Evolutionary conservation across 2,329 filamentous ascomycete genomes (phyloP), one percentile per base, ranked within the genome.

Genomic region (Colletotrichum siamense): DNA sequence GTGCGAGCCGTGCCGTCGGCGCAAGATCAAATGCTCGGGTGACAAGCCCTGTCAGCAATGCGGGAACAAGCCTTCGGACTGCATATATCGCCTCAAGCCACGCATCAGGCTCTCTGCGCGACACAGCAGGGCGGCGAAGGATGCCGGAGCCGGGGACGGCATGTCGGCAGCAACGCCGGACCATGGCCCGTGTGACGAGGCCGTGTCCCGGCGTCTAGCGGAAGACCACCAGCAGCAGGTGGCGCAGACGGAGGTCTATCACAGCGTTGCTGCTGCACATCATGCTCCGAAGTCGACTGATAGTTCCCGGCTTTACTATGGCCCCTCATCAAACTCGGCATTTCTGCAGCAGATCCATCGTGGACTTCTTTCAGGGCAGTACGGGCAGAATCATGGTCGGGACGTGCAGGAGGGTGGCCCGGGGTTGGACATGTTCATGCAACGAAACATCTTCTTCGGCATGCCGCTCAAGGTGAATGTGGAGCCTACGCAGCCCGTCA

Each of bases 111-210:
- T 71, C n/a, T 63, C 74, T 8, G 63, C 59, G 80, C 84, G 39
- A 80, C 85, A 77, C 84, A 49, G 15, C 36, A 87, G 81, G 84
- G 86, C 82, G 81, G 83, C 79, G 79, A 82, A 80, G 77, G 84
- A 84, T 78, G 77, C 83, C 71, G 79, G 78, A n/a, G 78, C 65
- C 24, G 32, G 26, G 3, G 18, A 16, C 32, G 66, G 32, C 52
- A 66, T 26, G 34, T 32, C 32, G 16, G 24, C 64, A 22, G 44
- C 44, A 15, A 30, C 59, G 2, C 59, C 57, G 68, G 55, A 44
- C 4, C 62, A 63, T 57, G 69, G 13, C 52, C 69, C 39, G 57
- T 52, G 18, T 18, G 70, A 64, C 22, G 73, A 73, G 26, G 59
- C 12, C 9, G 63, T 49, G 39, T 69, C 64, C 7, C 64, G 62